Conservation (phyloP, 306 rosid species). For the Fagus crenata region DNA sequence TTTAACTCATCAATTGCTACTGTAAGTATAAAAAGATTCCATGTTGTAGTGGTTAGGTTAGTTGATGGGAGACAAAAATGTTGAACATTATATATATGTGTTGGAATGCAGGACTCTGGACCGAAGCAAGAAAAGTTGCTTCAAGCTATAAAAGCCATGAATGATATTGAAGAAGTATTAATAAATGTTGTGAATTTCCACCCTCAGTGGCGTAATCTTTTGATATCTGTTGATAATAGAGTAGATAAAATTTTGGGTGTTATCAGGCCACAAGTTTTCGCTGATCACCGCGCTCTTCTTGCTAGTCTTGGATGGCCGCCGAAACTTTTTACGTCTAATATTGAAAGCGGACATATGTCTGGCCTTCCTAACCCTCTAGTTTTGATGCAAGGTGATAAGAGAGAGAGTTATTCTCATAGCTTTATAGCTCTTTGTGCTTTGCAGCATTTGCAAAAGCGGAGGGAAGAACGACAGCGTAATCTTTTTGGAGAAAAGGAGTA, state of each 20-base stretch:
- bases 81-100: constrained; percentile 13
- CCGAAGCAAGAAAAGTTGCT: constrained; percentile 61
- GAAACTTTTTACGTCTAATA: constrained; percentile 45
- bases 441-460: constrained; percentile 64
- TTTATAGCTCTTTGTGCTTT: constrained; percentile 69
- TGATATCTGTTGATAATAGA: constrained; percentile 59
- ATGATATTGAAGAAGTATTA: constrained; percentile 55
- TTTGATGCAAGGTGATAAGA: constrained; percentile 63
- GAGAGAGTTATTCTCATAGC: constrained; percentile 54
- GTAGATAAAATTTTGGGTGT: constrained; percentile 56
- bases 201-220: constrained; percentile 58
- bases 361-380: constrained; percentile 59
- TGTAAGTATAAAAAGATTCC: constrained; percentile 29
- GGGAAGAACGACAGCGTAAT: constrained; percentile 51
- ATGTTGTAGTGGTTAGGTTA: constrained; percentile 16
- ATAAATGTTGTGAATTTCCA: constrained; percentile 33
- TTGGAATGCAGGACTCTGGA: constrained; percentile 47
- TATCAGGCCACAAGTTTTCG: constrained; percentile 66
- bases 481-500: constrained; percentile 34
- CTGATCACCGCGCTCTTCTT: constrained; percentile 76
- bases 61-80: constrained; percentile 12
- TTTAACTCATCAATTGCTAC: constrained; percentile 41
- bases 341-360: constrained; percentile 33
- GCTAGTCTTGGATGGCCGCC: constrained; percentile 85
- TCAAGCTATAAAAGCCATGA: constrained; percentile 59